These are phyloP conservation scores for Pseudopyrenochaeta lycopersici DNA, from an alignment of 2,329 filamentous ascomycete species.

Conservation along the genomic window DNA sequence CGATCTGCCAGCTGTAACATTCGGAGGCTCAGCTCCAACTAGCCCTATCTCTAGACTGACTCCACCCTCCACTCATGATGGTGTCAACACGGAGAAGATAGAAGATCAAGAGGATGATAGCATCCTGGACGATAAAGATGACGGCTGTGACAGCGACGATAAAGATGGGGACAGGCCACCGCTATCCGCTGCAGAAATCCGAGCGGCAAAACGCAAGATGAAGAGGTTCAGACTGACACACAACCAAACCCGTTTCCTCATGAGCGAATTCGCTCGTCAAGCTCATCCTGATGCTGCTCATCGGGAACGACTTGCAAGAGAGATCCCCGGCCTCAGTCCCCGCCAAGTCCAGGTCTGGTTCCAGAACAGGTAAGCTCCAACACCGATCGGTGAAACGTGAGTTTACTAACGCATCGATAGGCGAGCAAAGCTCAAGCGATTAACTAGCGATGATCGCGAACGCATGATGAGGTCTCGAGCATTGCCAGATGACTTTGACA, in stretches of 20 bases:
- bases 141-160: conserved; percentile 34
- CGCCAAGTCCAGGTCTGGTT: conserved; percentile 98
- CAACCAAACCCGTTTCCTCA: conserved; percentile 95
- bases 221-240: conserved; percentile 90
- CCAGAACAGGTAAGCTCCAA: conserved; percentile 82
- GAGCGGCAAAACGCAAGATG: conserved; percentile 64
- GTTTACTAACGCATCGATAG: conserved; percentile 47
- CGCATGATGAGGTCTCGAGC: conserved; percentile 68
- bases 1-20: conserved; percentile 47
- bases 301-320: conserved; percentile 82
- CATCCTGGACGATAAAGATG: conserved; percentile 52
- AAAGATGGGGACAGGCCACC: conserved; percentile 47
- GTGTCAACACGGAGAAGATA: conserved; percentile 44
- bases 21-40: conserved; percentile 55
- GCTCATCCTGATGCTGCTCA: conserved; percentile 93
- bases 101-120: conserved; percentile 51
- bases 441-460: conserved; percentile 69
- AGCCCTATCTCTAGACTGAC: conserved; percentile 57
- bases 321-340: conserved; percentile 90
- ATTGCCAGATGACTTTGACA: conserved; percentile 68
- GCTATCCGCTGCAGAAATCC: conserved; percentile 58
- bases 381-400: neutral
- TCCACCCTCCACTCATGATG: conserved; percentile 53
- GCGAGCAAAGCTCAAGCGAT: conserved; percentile 68
- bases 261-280: conserved; percentile 96